Base-by-base conservation (phyloP, 805 yeast genomes). In the Ogataea glucozyma region DNA sequence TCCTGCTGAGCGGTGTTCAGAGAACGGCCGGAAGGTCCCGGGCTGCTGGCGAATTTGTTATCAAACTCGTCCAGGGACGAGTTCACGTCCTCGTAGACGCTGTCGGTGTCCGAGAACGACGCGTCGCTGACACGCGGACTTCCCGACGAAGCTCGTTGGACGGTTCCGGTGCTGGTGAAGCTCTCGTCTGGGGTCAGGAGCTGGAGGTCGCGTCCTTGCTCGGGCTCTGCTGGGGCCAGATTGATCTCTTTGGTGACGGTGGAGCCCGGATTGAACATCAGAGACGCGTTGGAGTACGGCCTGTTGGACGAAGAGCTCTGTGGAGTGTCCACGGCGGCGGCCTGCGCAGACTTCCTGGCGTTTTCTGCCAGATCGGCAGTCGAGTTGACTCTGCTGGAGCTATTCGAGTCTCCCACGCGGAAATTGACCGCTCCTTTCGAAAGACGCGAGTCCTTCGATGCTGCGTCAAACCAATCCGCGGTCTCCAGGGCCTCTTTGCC, bases 11-110 rank as follows among this genome's bases (percentile, higher is more conserved):
- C 35, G 4, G 26, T 19, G 17, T 9, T 17, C 26, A 31, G 23
- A 21, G 33, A 30, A 10, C 26, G 40, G 3, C 40, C n/a, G n/a
- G n/a, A n/a, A n/a, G n/a, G n/a, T n/a, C n/a, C 18, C 10, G 47
- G 29, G 16, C 31, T 10, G 21, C 30, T 18, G 27, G 54, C 52
- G 36, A 50, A 58, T 24, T 50, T 48, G 16, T 51, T 47, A 36
- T 58, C 62, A 41, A 58, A 58, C 9, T 43, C 57, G 36, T 55
- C 56, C 4, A 58, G 50, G n/a, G 58, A 54, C 26, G 58, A 53
- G 35, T 26, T 38, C 8, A 53, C 56, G 41, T 57, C 60, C 12
- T 47, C 44, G 27, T 40, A 54, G 5, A 41, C 41, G 3, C 45
- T 52, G 3, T 44, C 51, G 8, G 40, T 23, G 16, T 29, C 47